Conservation (phyloP, 176 grass and related monocot genomes). For the Bothriochloa decipiens region DNA sequence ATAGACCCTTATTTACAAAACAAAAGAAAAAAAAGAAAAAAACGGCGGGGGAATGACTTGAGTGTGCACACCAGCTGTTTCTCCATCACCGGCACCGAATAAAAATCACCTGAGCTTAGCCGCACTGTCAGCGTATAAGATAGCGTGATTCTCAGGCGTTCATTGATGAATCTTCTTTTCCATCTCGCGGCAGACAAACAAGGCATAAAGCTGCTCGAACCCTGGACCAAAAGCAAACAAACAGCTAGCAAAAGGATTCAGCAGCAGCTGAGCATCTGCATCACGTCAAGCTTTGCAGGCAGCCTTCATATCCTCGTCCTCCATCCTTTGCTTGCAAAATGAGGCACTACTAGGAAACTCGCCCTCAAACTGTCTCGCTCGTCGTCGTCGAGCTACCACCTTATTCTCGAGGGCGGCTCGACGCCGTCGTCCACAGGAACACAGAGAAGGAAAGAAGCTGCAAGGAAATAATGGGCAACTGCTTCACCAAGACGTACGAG, state of each 20-base stretch:
- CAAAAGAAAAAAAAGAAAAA: too few relatives aligned
- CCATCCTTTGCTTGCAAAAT: not conserved
- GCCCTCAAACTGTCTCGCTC: too few relatives aligned
- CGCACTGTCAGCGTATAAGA: not conserved
- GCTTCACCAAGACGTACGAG: slow-evolving; percentile 59
- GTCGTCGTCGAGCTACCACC: too few relatives aligned
- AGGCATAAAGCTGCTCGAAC: slow-evolving; percentile 44
- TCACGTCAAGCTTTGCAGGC: slow-evolving; percentile 33
- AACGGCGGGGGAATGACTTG: too few relatives aligned
- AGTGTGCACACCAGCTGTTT: not conserved
- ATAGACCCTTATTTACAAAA: too few relatives aligned
- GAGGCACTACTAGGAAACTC: not conserved
- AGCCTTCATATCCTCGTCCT: not conserved
- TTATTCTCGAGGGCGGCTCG: too few relatives aligned
- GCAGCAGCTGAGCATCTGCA: not conserved
- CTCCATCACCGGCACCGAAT: not conserved
- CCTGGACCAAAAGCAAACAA: slow-evolving; percentile 36
- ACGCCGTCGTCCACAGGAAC: too few relatives aligned
- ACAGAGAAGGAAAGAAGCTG: not conserved
- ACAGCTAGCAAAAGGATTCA: not conserved
- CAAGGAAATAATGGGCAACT: slow-evolving; percentile 56
- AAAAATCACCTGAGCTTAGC: not conserved
- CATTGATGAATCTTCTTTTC: slow-evolving; percentile 70
- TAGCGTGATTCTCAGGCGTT: slow-evolving; percentile 49
- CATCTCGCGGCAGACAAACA: slow-evolving; percentile 38